phyloP scores from a whole-genome alignment of 1,284 basidiomycete genomes.

The Ustilago crameri region DNA sequence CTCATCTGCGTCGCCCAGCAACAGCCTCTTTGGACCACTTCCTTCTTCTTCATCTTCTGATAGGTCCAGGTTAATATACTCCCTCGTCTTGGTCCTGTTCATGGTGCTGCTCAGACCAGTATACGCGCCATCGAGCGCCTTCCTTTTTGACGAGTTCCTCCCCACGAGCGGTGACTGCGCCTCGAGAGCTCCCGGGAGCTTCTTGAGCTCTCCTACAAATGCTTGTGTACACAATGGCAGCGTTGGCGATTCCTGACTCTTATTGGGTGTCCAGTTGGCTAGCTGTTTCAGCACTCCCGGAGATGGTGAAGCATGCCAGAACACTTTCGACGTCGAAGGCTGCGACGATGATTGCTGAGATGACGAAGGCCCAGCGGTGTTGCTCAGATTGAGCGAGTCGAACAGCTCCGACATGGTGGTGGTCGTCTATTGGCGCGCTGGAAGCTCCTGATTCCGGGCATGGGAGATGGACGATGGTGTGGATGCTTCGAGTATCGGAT shows the following conservation, averaged over 20 bases:
- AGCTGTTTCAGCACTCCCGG: constrained; percentile 35
- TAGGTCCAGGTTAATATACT: constrained; percentile 12
- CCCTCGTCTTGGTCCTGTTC: constrained; percentile 8
- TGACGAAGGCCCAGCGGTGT: constrained; percentile 27
- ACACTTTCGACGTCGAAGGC: constrained; percentile 45
- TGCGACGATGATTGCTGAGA: constrained; percentile 48
- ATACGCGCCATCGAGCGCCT: constrained; percentile 5
- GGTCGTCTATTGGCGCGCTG: background rate
- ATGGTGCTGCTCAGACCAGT: constrained; percentile 6
- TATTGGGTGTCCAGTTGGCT: constrained; percentile 30
- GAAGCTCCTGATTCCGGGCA: background rate
- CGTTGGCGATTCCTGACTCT: constrained; percentile 42
- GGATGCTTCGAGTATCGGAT: background rate
- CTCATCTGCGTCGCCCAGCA: constrained; percentile 36
- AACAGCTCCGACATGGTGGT: constrained; percentile 49
- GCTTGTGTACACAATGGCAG: constrained; percentile 47
- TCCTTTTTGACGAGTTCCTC: constrained; percentile 26
- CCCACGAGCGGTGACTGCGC: constrained; percentile 36
- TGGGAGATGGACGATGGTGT: background rate
- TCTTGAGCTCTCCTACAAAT: constrained; percentile 45
- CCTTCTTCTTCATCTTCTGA: constrained; percentile 32
- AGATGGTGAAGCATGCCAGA: constrained; percentile 50
- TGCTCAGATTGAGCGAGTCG: constrained; percentile 49
- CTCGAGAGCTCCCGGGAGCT: constrained; percentile 31
- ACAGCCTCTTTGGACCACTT: constrained; percentile 13